These are phyloP conservation scores for Wickerhamomyces chaumierensis DNA, from an alignment of 805 yeast genomes.

Conservation along the genomic window DNA sequence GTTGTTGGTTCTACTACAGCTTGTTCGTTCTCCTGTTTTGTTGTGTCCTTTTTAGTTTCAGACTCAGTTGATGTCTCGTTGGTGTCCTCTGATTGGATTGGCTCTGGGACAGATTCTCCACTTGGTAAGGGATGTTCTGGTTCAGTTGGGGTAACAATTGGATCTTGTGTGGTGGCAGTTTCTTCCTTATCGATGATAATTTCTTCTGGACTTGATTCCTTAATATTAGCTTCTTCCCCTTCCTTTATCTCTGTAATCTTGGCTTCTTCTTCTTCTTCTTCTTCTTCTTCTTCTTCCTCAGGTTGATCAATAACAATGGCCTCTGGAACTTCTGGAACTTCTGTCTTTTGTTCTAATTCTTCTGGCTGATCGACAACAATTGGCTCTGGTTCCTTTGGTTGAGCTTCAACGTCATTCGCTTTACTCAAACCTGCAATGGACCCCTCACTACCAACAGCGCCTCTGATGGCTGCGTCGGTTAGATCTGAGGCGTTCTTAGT, in stretches of 20 bases:
- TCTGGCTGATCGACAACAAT: constrained; percentile 1
- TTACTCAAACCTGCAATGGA: constrained; percentile 34
- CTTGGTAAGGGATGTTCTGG: too few relatives aligned
- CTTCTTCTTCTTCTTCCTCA: background rate
- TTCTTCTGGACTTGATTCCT: background rate
- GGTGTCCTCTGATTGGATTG: too few relatives aligned
- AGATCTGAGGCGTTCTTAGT: constrained; percentile 19
- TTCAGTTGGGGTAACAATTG: too few relatives aligned
- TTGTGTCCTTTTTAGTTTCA: too few relatives aligned
- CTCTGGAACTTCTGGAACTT: background rate
- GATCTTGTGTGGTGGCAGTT: too few relatives aligned
- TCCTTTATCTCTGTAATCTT: background rate
- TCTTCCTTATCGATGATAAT: background rate
- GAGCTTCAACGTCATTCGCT: background rate
- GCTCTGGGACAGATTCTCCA: too few relatives aligned
- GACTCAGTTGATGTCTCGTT: too few relatives aligned
- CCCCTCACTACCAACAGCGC: constrained; percentile 38
- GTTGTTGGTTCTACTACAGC: background rate
- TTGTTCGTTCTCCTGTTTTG: background rate
- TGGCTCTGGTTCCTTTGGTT: background rate
- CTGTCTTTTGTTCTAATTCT: background rate
- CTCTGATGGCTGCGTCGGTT: constrained; percentile 38
- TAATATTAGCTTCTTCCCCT: background rate
- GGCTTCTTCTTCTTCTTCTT: background rate
- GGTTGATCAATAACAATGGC: constrained; percentile 2